Evolutionary conservation across 2,329 filamentous ascomycete species (phyloP).

Genomic region (Talaromyces atroroseus): DNA sequence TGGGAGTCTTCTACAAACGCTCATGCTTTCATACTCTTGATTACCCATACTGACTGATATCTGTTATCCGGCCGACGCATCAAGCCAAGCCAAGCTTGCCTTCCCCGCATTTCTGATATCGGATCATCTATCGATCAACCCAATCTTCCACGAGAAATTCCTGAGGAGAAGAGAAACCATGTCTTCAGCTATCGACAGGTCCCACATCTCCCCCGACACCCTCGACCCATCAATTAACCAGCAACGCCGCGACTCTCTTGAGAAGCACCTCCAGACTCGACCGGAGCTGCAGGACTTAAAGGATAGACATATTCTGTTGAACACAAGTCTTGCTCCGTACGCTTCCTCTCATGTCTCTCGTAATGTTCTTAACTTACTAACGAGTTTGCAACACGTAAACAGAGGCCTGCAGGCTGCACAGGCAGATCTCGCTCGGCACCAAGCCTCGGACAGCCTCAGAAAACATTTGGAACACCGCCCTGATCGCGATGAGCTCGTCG

Average conservation of each 20-base stretch:
- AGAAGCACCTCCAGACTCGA: constrained; percentile 66
- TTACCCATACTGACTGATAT: background rate
- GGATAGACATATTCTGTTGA: constrained; percentile 62
- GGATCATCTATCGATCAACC: background rate
- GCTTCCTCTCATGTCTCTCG: constrained; percentile 18
- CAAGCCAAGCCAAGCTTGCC: constrained; percentile 1
- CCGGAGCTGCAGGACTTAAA: constrained; percentile 62
- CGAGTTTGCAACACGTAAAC: background rate
- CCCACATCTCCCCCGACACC: constrained; percentile 48
- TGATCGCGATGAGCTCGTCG: constrained; percentile 69
- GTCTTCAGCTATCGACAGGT: constrained; percentile 47
- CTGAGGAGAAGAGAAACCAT: background rate
- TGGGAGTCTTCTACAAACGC: too few relatives aligned
- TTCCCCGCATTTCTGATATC: constrained; percentile 15
- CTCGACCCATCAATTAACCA: constrained; percentile 45
- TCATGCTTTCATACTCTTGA: too few relatives aligned
- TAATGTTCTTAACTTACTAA: background rate
- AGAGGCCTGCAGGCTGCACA: constrained; percentile 59
- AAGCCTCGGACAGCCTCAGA: constrained; percentile 58
- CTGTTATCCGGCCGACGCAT: background rate
- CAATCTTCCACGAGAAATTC: background rate
- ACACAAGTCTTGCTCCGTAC: constrained; percentile 63
- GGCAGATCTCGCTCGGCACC: constrained; percentile 60
- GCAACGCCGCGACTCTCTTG: constrained; percentile 60
- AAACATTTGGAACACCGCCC: constrained; percentile 59